Percentiles rank a stretch among this genome's conserved stretches.
These are phyloP conservation scores for Cordyceps cateniannulata DNA, from an alignment of 2,329 filamentous ascomycete genomes.

Conservation along the genomic window DNA sequence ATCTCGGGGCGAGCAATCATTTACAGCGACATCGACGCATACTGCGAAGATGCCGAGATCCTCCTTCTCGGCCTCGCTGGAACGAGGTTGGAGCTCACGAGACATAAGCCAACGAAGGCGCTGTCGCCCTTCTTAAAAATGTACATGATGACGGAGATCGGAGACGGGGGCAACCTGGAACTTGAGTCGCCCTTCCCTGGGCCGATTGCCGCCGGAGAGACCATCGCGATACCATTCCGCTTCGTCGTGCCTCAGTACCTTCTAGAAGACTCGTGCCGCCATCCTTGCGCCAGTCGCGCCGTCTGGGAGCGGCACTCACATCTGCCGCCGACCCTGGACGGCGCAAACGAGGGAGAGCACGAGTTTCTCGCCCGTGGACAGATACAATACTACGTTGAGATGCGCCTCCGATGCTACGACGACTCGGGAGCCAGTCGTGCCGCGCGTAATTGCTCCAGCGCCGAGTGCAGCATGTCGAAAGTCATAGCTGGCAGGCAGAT, in stretches of 20 bases:
- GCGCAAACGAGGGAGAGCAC: not conserved
- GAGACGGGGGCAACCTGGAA: not conserved
- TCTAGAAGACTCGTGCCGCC: not conserved
- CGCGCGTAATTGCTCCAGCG: too few species aligned
- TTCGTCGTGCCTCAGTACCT: conserved; percentile 9
- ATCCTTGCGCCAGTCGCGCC: not conserved
- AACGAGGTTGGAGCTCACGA: not conserved
- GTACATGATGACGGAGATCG: not conserved
- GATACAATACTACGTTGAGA: conserved; percentile 7
- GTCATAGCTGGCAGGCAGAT: not conserved
- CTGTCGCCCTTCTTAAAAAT: conserved; percentile 5
- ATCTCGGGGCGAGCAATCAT: not conserved
- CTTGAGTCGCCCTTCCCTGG: not conserved
- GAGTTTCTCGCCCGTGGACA: not conserved
- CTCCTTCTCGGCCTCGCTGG: conserved; percentile 4
- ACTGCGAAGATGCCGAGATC: conserved; percentile 5
- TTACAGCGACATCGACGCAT: not conserved
- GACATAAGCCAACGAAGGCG: conserved; percentile 2
- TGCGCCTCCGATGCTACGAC: not conserved
- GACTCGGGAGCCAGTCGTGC: too few species aligned
- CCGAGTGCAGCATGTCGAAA: not conserved
- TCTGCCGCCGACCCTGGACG: conserved; percentile 1
- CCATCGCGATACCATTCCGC: not conserved
- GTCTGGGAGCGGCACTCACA: conserved; percentile 4
- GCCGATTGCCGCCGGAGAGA: not conserved